phyloP scores from a whole-genome alignment of 2,329 filamentous ascomycete genomes.

The Monilinia vaccinii-corymbosi region DNA sequence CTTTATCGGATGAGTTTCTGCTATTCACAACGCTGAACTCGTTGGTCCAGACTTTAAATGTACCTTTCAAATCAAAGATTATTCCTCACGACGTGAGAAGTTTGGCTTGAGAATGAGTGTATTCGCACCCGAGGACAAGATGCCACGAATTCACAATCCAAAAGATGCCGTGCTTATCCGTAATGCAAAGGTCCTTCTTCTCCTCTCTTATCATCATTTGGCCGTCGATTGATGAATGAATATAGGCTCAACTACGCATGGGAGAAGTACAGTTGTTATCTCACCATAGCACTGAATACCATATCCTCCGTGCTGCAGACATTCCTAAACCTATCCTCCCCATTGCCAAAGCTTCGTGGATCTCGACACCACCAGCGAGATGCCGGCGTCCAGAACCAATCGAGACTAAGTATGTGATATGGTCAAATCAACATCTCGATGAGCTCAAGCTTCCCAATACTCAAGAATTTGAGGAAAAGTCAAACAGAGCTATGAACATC shows the following conservation, averaged over 20 bases:
- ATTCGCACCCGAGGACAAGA: conserved; percentile 44
- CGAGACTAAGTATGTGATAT: conserved; percentile 36
- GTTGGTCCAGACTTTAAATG: conserved; percentile 46
- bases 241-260: conserved; percentile 35
- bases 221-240: neutral
- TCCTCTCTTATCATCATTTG: conserved; percentile 8
- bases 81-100: conserved; percentile 37
- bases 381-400: conserved; percentile 10
- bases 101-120: conserved; percentile 41
- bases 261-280: conserved; percentile 37
- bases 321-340: conserved; percentile 30
- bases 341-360: conserved; percentile 12
- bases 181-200: conserved; percentile 35
- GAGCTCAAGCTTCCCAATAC: conserved; percentile 36
- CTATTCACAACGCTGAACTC: neutral
- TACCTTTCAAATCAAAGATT: conserved; percentile 51
- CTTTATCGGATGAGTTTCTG: neutral
- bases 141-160: conserved; percentile 38
- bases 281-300: conserved; percentile 35
- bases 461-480: conserved; percentile 35
- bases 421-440: conserved; percentile 38
- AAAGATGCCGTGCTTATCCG: conserved; percentile 60
- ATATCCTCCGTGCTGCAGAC: conserved; percentile 34
- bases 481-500: conserved; percentile 34
- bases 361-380: conserved; percentile 12